phyloP scores from a whole-genome alignment of 163 green algal species.

The Coccomyxa subellipsoidea region DNA sequence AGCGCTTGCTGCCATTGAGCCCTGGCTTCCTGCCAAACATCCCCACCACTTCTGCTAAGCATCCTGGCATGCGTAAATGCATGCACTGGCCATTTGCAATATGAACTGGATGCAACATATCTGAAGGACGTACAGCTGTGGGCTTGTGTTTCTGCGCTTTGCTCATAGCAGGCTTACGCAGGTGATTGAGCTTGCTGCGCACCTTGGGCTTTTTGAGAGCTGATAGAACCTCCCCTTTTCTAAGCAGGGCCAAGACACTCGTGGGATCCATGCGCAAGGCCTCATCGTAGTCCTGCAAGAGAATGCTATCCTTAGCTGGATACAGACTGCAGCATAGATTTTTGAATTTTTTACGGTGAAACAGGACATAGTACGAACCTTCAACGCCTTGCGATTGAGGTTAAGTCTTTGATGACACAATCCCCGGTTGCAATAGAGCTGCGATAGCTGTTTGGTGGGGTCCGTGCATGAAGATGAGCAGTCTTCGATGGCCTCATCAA shows the following conservation, averaged over 20 bases:
- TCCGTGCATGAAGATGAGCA: background rate
- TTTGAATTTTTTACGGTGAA: too few species aligned
- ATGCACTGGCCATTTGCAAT: too few species aligned
- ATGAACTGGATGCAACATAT: too few species aligned
- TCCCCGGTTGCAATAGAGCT: slow-evolving; percentile 23
- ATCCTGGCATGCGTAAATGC: background rate
- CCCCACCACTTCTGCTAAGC: background rate
- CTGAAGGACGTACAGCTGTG: background rate
- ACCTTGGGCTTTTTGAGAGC: slow-evolving; percentile 27
- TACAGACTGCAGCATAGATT: too few species aligned
- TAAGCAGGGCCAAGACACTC: slow-evolving; percentile 38
- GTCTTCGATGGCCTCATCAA: background rate
- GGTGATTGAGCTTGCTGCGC: background rate
- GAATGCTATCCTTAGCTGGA: background rate
- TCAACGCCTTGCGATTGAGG: slow-evolving; percentile 69
- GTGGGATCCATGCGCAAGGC: slow-evolving; percentile 25
- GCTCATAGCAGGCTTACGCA: too few species aligned
- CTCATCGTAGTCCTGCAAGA: slow-evolving; percentile 62
- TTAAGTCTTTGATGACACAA: slow-evolving; percentile 62
- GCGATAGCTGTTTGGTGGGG: background rate
- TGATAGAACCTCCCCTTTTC: slow-evolving; percentile 57
- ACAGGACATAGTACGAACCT: slow-evolving; percentile 43
- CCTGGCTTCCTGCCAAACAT: background rate
- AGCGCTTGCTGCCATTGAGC: background rate
- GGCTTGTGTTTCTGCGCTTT: background rate